Percentiles rank a stretch among this genome's conserved stretches.
phyloP scores from a whole-genome alignment of 1,284 basidiomycete genomes.

The Peniophora sp. region DNA sequence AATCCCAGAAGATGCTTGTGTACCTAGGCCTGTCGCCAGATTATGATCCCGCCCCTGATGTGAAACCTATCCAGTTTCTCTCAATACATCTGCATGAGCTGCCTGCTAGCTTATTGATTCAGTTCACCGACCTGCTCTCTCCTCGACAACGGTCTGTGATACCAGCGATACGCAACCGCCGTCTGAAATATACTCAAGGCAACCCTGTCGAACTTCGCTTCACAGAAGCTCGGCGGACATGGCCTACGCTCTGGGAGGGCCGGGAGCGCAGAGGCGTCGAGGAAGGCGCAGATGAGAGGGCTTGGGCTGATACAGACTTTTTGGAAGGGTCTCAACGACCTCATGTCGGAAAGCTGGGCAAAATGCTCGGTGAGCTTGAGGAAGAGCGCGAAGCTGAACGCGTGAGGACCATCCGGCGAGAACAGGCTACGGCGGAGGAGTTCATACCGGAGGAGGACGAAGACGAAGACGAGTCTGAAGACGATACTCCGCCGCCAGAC shows the following conservation, averaged over 20 bases:
- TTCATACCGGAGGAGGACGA: slow-evolving; percentile 62
- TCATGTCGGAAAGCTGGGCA: slow-evolving; percentile 62
- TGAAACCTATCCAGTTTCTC: slow-evolving; percentile 57
- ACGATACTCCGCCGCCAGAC: slow-evolving; percentile 26
- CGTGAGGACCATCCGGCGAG: slow-evolving; percentile 38
- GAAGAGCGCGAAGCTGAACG: slow-evolving; percentile 66
- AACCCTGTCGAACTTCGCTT: slow-evolving; percentile 48
- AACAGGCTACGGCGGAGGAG: slow-evolving; percentile 32
- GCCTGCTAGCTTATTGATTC: slow-evolving; percentile 54
- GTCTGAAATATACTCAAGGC: slow-evolving; percentile 49
- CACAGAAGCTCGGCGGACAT: slow-evolving; percentile 39
- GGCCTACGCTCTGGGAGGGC: slow-evolving; percentile 64
- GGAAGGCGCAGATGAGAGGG: slow-evolving; percentile 55
- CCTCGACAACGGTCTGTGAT: slow-evolving; percentile 61
- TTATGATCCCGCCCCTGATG: slow-evolving; percentile 51
- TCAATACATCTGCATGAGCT: slow-evolving; percentile 47
- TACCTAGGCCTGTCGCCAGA: slow-evolving; percentile 56
- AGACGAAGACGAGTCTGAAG: slow-evolving; percentile 49
- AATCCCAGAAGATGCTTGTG: slow-evolving; percentile 30
- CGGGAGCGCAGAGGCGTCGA: slow-evolving; percentile 35
- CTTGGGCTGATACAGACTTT: slow-evolving; percentile 60
- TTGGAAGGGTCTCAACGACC: slow-evolving; percentile 42
- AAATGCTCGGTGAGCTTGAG: slow-evolving; percentile 59
- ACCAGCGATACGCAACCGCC: slow-evolving; percentile 58
- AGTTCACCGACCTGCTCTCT: slow-evolving; percentile 55